Evolutionary conservation across 768 basidiomycete species (phyloP).

Genomic region (Boletales sp.): DNA sequence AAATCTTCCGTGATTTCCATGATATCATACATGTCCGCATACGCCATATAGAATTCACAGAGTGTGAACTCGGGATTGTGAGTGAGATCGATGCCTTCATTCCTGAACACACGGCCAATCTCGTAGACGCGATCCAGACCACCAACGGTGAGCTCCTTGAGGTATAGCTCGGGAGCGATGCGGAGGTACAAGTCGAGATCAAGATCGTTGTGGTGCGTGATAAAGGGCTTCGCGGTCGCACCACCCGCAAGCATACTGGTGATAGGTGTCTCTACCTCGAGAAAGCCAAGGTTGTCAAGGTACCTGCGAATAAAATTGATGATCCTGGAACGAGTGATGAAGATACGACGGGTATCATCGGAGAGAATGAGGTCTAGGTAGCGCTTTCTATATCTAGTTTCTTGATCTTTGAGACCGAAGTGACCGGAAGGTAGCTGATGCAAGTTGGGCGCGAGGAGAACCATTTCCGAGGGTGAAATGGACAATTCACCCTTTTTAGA

Average conservation of each 20-base stretch:
- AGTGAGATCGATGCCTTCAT: constrained; percentile 97
- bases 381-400: constrained; percentile 96
- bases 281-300: constrained; percentile 88
- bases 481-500: constrained; percentile 96
- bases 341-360: constrained; percentile 83
- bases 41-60: constrained; percentile 99
- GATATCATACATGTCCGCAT: constrained; percentile 97
- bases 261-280: constrained; percentile 99
- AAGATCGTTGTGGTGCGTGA: constrained; percentile 99
- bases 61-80: constrained; percentile 99
- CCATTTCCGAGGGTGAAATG: constrained; percentile 75
- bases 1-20: constrained; percentile 96
- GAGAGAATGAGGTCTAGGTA: constrained; percentile 98
- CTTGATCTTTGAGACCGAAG: constrained; percentile 95
- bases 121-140: constrained; percentile 98
- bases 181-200: constrained; percentile 95
- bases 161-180: constrained; percentile 95
- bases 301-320: constrained; percentile 92
- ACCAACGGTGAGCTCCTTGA: constrained; percentile 96
- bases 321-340: constrained; percentile 84
- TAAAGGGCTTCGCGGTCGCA: constrained; percentile 97
- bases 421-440: constrained; percentile 92
- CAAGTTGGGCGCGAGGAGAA: constrained; percentile 91
- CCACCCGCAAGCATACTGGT: constrained; percentile 96
- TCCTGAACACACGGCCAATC: constrained; percentile 96